Evolutionary conservation across 2,329 filamentous ascomycete genomes (phyloP).

Genomic region (Cladosporium oxysporum): DNA sequence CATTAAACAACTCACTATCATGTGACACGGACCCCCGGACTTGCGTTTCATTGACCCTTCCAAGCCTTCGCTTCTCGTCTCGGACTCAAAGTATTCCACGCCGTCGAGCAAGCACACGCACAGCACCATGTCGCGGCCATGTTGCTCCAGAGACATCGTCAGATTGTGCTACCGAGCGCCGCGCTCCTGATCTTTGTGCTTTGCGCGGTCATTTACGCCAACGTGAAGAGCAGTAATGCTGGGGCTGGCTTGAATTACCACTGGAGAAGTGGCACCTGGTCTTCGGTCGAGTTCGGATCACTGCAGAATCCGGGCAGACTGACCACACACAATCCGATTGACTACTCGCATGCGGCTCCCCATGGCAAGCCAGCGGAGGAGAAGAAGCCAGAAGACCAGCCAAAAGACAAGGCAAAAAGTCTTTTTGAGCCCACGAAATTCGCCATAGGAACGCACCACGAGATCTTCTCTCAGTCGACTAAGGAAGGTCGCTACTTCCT

Average conservation of each 20-base stretch:
- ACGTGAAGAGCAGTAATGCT: background rate
- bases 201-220: background rate
- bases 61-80: background rate
- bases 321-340: background rate
- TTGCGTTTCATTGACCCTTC: background rate
- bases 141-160: slow-evolving; percentile 3
- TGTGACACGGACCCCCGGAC: background rate
- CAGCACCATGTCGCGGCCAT: background rate
- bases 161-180: background rate
- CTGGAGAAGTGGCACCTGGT: background rate
- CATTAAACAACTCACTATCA: background rate
- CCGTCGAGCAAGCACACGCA: background rate
- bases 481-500: slow-evolving; percentile 51
- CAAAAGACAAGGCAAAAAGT: background rate
- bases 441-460: background rate
- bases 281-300: background rate
- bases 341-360: background rate
- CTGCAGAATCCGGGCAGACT: background rate
- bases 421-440: background rate
- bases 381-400: background rate
- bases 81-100: background rate
- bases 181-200: background rate
- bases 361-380: background rate
- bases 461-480: slow-evolving; percentile 51
- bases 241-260: background rate